These are phyloP conservation scores for Calonectria pauciramosa DNA, from an alignment of 2,329 filamentous ascomycete genomes.

Conservation along the genomic window DNA sequence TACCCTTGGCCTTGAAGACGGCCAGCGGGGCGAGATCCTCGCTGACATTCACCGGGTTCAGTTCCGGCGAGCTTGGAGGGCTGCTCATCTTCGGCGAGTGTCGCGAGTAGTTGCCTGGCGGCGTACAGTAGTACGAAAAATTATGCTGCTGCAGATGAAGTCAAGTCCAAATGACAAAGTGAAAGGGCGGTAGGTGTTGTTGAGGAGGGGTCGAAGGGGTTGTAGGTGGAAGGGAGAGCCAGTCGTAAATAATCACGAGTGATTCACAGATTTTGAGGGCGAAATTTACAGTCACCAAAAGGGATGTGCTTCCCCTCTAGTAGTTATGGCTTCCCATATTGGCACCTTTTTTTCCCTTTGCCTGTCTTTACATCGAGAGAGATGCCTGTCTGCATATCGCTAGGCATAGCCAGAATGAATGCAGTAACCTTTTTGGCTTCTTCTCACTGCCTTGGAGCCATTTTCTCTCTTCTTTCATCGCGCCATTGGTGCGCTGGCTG, in stretches of 20 bases:
- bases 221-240: neutral
- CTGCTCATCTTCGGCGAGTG: constrained; percentile 40
- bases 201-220: constrained; percentile 3
- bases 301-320: neutral
- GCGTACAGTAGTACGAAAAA: neutral
- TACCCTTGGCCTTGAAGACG: constrained; percentile 67
- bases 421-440: neutral
- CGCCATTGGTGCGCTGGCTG: neutral
- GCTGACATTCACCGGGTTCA: constrained; percentile 65
- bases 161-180: neutral
- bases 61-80: constrained; percentile 63
- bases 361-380: too few relatives aligned
- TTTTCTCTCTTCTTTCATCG: neutral
- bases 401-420: neutral
- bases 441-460: neutral
- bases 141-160: neutral
- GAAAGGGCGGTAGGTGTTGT: neutral
- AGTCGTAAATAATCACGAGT: constrained; percentile 5
- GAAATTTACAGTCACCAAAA: constrained; percentile 9
- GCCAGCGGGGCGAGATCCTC: constrained; percentile 72
- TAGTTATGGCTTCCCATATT: neutral
- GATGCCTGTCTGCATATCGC: neutral
- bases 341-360: neutral
- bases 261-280: constrained; percentile 9
- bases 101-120: constrained; percentile 4